Evolutionary conservation across 805 yeast species (phyloP), one percentile per base, ranked within the genome.

Genomic region (Saccharomycopsis sp.): DNA sequence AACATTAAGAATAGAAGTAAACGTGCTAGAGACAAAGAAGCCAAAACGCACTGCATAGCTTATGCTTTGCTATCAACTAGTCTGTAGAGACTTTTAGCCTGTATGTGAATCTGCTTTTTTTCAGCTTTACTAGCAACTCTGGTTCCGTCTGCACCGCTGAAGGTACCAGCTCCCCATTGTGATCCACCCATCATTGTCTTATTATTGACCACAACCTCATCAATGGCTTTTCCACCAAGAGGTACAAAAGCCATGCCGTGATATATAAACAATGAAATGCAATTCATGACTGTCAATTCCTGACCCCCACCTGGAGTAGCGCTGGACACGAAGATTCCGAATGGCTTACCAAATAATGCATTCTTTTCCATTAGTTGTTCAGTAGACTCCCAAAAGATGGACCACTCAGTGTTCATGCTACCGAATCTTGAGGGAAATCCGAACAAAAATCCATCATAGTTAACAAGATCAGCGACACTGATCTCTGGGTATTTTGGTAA

Each of bases 361-460:
- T 89, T 88, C 9, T 66, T 24, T 53, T 83, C 85, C 91, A 90
- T 85, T 64, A 83, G 75, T 37, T 79, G 80, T 66, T 88, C 89
- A 54, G 87, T 80, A 57, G 79, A 67, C 67, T 83, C 91, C 76
- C 82, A 76, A 74, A 83, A 85, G 24, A 83, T 71, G 69, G 75
- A 76, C 73, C 81, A 75, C 68, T 85, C 89, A 55, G 85, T 81
- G 53, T 90, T 89, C 68, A 73, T 67, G 65, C 73, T 75, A 67
- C 91, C 91, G 68, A 70, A 85, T 70, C 90, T 79, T 62, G 89
- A 81, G 64, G 90, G 89, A 65, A 81, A 66, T 64, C 91, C 91
- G 64, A 85, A 82, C 60, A 85, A 58, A 70, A 82, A 76, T 50
- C 85, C 89, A 67, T 85, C 89, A 72, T 80, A 81, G 57, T 71